These are phyloP conservation scores for Boletus sp. DNA, from an alignment of 1,284 basidiomycete species.

Conservation along the genomic window DNA sequence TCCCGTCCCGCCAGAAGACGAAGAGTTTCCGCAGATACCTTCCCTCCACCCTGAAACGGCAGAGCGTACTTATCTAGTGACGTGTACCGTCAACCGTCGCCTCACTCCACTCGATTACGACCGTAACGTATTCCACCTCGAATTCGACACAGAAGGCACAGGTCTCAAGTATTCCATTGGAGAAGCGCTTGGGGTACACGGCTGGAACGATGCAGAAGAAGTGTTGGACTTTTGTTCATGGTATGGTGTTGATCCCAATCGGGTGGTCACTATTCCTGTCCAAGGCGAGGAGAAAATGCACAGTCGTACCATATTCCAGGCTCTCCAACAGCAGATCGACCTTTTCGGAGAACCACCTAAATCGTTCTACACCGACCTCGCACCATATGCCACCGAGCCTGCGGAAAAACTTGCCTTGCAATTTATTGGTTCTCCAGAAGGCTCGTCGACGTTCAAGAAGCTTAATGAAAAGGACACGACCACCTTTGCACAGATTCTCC, in stretches of 20 bases:
- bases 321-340: constrained; percentile 94
- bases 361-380: constrained; percentile 89
- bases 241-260: constrained; percentile 86
- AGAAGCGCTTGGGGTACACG: constrained; percentile 95
- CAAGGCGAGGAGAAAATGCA: constrained; percentile 62
- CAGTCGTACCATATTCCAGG: constrained; percentile 92
- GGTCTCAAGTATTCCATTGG: constrained; percentile 95
- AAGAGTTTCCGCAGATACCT: constrained; percentile 56
- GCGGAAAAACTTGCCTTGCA: constrained; percentile 81
- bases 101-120: constrained; percentile 95
- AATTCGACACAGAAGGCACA: constrained; percentile 90
- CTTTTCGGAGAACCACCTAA: constrained; percentile 95
- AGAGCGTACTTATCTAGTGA: constrained; percentile 92
- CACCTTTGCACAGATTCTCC: constrained; percentile 87
- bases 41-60: constrained; percentile 80
- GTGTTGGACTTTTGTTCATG: constrained; percentile 86
- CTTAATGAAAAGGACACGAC: constrained; percentile 93
- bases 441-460: constrained; percentile 91
- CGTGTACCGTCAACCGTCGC: constrained; percentile 90
- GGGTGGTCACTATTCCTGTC: constrained; percentile 78
- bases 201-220: constrained; percentile 93
- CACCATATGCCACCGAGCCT: constrained; percentile 68
- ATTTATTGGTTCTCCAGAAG: constrained; percentile 94
- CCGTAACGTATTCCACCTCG: constrained; percentile 98
- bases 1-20: constrained; percentile 29